phyloP scores from a whole-genome alignment of 2,329 filamentous ascomycete species.

The Exserohilum turcica region DNA sequence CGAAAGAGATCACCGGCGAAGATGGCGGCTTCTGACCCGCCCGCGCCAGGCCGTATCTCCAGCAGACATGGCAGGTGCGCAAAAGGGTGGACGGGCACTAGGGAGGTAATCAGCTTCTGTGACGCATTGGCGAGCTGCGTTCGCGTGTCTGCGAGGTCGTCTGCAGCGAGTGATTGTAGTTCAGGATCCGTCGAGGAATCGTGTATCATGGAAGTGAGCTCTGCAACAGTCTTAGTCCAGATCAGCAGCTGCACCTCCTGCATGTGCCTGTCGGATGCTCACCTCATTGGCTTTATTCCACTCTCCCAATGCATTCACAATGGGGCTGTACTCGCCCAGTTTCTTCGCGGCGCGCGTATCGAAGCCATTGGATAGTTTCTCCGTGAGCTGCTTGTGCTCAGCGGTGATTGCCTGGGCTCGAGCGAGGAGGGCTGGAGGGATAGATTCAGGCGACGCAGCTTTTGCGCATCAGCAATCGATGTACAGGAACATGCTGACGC shows the following conservation, averaged over 20 bases:
- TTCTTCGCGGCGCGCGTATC: constrained; percentile 63
- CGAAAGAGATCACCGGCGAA: constrained; percentile 86
- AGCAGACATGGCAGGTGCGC: constrained; percentile 86
- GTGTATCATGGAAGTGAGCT: constrained; percentile 77
- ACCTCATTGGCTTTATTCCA: constrained; percentile 65
- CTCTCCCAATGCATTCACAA: constrained; percentile 59
- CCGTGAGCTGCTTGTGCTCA: constrained; percentile 61
- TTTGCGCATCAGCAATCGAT: constrained; percentile 14
- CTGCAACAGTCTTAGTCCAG: constrained; percentile 58
- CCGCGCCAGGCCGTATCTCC: constrained; percentile 89
- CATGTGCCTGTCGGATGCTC: constrained; percentile 17
- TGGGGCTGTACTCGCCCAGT: constrained; percentile 59
- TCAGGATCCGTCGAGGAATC: constrained; percentile 67
- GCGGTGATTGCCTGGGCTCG: constrained; percentile 60
- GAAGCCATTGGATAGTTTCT: constrained; percentile 60
- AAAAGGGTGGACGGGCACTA: constrained; percentile 89
- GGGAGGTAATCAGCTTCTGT: constrained; percentile 70
- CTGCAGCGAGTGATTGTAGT: constrained; percentile 62
- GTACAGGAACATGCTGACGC: neutral
- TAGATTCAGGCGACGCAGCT: constrained; percentile 35
- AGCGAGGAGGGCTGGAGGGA: constrained; percentile 61
- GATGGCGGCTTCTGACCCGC: constrained; percentile 86
- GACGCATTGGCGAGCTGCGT: constrained; percentile 67
- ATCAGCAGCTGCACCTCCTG: constrained; percentile 23
- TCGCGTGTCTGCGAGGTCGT: constrained; percentile 73